A percentile compares a stretch with the other conserved stretches of the same genome.
Evolutionary conservation across 176 grass and related monocot genomes (phyloP).

Genomic region (Rhipidocladum racemiflorum): DNA sequence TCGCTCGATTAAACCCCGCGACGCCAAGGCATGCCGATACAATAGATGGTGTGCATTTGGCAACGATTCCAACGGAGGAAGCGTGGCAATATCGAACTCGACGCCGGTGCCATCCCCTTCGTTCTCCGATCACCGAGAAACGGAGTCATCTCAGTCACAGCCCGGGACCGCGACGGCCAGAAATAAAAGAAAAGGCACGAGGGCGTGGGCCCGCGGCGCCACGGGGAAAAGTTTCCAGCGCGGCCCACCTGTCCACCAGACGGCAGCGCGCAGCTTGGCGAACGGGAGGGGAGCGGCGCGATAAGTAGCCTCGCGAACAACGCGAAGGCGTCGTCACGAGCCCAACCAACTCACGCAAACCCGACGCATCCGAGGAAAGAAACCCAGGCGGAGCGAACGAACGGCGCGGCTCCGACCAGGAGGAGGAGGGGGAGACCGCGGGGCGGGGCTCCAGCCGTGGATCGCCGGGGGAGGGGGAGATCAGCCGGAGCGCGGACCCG

Average conservation of each 20-base stretch:
- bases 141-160: not conserved
- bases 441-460: not conserved
- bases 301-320: not conserved
- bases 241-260: not conserved
- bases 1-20: not conserved
- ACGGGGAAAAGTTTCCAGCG: not conserved
- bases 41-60: not conserved
- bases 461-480: not conserved
- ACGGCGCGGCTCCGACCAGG: not conserved
- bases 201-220: not conserved
- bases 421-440: not conserved
- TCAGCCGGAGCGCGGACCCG: not conserved
- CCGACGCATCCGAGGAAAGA: not conserved
- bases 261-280: not conserved
- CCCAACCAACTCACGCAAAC: not conserved
- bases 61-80: not conserved
- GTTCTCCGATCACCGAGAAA: not conserved
- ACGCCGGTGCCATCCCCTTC: not conserved
- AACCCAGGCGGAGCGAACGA: not conserved
- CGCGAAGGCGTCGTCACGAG: not conserved
- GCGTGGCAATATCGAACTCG: not conserved
- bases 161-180: not conserved
- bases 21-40: not conserved
- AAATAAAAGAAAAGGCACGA: not conserved
- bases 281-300: not conserved